These are phyloP conservation scores for Aspergillus novoparasiticus DNA, from an alignment of 2,329 filamentous ascomycete genomes.

Conservation along the genomic window DNA sequence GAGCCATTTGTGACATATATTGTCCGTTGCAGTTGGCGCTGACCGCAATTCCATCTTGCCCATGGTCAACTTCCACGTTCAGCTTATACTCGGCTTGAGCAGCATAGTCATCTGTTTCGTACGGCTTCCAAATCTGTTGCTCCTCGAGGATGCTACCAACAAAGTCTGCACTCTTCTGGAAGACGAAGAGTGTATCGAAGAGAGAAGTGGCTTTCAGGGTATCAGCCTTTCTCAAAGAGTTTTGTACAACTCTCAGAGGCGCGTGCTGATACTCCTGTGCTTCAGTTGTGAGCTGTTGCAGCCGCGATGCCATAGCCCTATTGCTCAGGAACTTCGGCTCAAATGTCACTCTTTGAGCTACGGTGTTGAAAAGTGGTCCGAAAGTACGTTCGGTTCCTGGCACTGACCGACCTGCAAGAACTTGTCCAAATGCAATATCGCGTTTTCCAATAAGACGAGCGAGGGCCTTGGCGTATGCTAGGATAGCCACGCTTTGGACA, in stretches of 20 bases:
- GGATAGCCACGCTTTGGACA: conserved; percentile 31
- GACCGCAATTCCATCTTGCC: conserved; percentile 21
- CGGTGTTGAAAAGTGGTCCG: conserved; percentile 59
- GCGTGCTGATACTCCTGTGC: conserved; percentile 55
- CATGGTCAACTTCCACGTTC: conserved; percentile 35
- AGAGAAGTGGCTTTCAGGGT: conserved; percentile 32
- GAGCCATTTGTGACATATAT: conserved; percentile 23
- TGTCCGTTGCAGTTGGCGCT: conserved; percentile 25
- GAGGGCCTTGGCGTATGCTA: conserved; percentile 35
- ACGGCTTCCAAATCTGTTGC: conserved; percentile 28
- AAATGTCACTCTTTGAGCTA: conserved; percentile 48
- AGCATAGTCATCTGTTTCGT: conserved; percentile 23
- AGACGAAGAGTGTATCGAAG: conserved; percentile 58
- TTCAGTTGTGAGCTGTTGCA: conserved; percentile 50
- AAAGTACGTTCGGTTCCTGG: conserved; percentile 50
- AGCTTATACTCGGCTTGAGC: conserved; percentile 33
- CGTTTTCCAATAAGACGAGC: conserved; percentile 31
- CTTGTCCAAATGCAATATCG: conserved; percentile 50
- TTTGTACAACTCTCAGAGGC: conserved; percentile 52
- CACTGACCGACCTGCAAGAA: conserved; percentile 55
- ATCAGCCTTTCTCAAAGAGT: conserved; percentile 43
- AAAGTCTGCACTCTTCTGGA: conserved; percentile 43
- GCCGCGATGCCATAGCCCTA: conserved; percentile 39
- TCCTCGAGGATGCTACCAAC: conserved; percentile 12
- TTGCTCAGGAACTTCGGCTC: conserved; percentile 42